A percentile compares a stretch with the other conserved stretches of the same genome.
Evolutionary conservation across 805 yeast species (phyloP).

Genomic region (Myxozyma neotropica): DNA sequence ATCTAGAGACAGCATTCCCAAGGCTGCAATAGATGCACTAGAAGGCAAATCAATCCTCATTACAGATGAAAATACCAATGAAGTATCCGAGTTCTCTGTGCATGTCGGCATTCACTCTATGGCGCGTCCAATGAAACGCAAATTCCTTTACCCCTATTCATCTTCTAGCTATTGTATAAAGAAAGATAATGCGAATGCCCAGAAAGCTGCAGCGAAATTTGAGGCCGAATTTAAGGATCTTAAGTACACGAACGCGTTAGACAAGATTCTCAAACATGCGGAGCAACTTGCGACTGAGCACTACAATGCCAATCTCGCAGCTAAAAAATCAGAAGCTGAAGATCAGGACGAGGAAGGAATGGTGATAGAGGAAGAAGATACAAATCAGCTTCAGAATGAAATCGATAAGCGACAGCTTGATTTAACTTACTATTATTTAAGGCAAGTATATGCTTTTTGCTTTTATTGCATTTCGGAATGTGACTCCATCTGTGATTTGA

Average conservation of each 20-base stretch:
- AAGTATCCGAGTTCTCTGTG: slow-evolving; percentile 15
- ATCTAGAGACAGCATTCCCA: slow-evolving; percentile 17
- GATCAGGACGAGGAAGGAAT: slow-evolving; percentile 30
- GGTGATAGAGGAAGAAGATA: slow-evolving; percentile 24
- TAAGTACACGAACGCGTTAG: slow-evolving; percentile 9
- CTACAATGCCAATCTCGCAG: neutral
- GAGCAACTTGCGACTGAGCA: slow-evolving; percentile 10
- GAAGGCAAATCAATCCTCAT: slow-evolving; percentile 21
- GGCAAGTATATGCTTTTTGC: slow-evolving; percentile 31
- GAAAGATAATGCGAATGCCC: slow-evolving; percentile 15
- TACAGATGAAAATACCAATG: slow-evolving; percentile 11
- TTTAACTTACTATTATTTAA: slow-evolving; percentile 23
- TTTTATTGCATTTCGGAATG: slow-evolving; percentile 28
- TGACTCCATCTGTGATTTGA: slow-evolving; percentile 27
- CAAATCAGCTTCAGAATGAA: neutral
- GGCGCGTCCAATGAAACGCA: slow-evolving; percentile 18
- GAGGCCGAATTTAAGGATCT: slow-evolving; percentile 25
- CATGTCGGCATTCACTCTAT: slow-evolving; percentile 29
- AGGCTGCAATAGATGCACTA: slow-evolving; percentile 17
- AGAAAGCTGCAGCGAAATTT: slow-evolving; percentile 19
- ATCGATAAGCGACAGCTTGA: slow-evolving; percentile 26
- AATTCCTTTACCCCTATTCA: slow-evolving; percentile 14
- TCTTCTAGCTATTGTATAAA: slow-evolving; percentile 12
- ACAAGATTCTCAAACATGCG: slow-evolving; percentile 22
- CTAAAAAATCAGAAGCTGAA: slow-evolving; percentile 3